Conservation (phyloP, 768 basidiomycete species). For the Mycena indigotica region DNA sequence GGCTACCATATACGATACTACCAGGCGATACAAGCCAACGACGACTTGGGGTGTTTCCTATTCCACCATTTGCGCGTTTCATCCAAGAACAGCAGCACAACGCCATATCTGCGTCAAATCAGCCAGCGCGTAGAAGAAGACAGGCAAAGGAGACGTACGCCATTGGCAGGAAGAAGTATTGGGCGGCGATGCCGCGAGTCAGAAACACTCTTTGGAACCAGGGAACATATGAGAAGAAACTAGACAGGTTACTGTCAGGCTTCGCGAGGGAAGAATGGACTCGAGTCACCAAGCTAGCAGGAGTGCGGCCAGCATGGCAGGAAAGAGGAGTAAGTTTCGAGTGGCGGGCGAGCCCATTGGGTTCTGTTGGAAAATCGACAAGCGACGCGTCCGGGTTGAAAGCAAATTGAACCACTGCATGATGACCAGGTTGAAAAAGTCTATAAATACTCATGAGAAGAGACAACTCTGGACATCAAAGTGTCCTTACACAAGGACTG, state of each 20-base stretch:
- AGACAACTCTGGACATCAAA: background rate
- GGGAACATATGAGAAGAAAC: slow-evolving; percentile 44
- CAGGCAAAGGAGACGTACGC: slow-evolving; percentile 33
- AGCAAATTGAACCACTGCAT: slow-evolving; percentile 68
- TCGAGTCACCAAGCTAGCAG: slow-evolving; percentile 44
- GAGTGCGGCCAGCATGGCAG: slow-evolving; percentile 47
- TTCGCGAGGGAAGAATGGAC: background rate
- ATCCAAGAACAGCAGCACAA: slow-evolving; percentile 15
- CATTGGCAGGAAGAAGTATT: slow-evolving; percentile 54
- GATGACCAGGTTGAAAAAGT: slow-evolving; percentile 52
- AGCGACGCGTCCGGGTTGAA: slow-evolving; percentile 54
- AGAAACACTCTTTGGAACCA: slow-evolving; percentile 55
- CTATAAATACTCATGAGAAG: slow-evolving; percentile 4
- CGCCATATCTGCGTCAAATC: slow-evolving; percentile 7
- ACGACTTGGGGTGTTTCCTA: slow-evolving; percentile 19
- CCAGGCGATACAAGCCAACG: slow-evolving; percentile 23
- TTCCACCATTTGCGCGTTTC: slow-evolving; percentile 25
- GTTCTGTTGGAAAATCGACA: slow-evolving; percentile 58
- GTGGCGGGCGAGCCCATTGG: slow-evolving; percentile 33
- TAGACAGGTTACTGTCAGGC: slow-evolving; percentile 2
- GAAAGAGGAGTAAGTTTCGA: slow-evolving; percentile 47
- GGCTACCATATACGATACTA: too few species aligned
- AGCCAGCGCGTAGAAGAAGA: background rate
- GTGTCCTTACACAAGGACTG: slow-evolving; percentile 45
- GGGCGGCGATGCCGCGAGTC: slow-evolving; percentile 45